These are phyloP conservation scores for Cicer yamashitae DNA, from an alignment of 306 rosid genomes.

Conservation along the genomic window DNA sequence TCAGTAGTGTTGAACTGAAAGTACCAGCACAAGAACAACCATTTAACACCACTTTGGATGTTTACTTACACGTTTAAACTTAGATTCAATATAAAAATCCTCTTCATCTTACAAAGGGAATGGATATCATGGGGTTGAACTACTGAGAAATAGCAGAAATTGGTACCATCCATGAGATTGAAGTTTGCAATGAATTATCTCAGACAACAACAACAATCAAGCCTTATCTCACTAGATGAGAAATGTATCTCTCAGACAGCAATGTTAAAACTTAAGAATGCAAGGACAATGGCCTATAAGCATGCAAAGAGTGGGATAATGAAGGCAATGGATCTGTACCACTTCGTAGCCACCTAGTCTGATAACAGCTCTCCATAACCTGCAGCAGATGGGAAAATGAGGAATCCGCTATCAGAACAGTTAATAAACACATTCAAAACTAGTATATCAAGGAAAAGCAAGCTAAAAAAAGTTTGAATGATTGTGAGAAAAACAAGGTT, in stretches of 20 bases:
- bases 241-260: slow-evolving; percentile 10
- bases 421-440: slow-evolving; percentile 29
- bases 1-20: too few relatives aligned
- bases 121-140: background rate
- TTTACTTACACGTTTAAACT: slow-evolving; percentile 24
- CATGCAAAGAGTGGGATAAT: slow-evolving; percentile 15
- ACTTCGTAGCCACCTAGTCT: slow-evolving; percentile 79
- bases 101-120: slow-evolving; percentile 25
- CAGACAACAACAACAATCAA: background rate
- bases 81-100: slow-evolving; percentile 7
- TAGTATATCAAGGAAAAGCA: slow-evolving; percentile 22
- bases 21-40: slow-evolving; percentile 9
- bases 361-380: slow-evolving; percentile 91
- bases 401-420: slow-evolving; percentile 31
- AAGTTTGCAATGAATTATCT: background rate
- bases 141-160: slow-evolving; percentile 10
- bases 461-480: slow-evolving; percentile 30
- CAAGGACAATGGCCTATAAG: slow-evolving; percentile 1
- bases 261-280: slow-evolving; percentile 1
- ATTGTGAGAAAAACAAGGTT: slow-evolving; percentile 12
- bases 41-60: background rate
- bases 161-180: slow-evolving; percentile 16
- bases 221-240: background rate
- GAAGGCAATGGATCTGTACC: slow-evolving; percentile 56
- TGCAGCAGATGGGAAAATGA: slow-evolving; percentile 45